Percentiles rank a stretch among this genome's conserved stretches.
These are phyloP conservation scores for Mortierella polycephala DNA, from an alignment of 371 early-diverging fungal genomes.

Conservation along the genomic window DNA sequence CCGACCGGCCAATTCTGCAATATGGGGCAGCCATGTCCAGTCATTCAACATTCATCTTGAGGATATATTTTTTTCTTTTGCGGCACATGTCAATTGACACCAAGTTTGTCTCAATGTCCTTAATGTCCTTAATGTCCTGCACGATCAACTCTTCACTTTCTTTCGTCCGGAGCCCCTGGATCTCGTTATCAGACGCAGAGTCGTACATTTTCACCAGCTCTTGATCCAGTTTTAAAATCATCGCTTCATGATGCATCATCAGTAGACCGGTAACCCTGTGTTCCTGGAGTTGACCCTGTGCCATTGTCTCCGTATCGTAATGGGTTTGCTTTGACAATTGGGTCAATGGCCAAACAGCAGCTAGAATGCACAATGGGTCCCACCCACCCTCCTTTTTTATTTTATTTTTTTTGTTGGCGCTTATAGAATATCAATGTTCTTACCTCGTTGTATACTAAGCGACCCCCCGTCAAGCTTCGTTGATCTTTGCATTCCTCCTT, in stretches of 20 bases:
- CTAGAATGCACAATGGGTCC: no score
- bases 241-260: slow-evolving; percentile 66
- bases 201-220: slow-evolving; percentile 67
- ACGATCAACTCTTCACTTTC: slow-evolving; percentile 64
- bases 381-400: no score
- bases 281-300: slow-evolving; percentile 61
- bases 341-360: no score
- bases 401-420: no score
- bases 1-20: slow-evolving; percentile 37
- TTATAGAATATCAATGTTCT: no score
- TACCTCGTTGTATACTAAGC: no score
- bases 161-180: slow-evolving; percentile 51
- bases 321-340: no score
- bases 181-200: slow-evolving; percentile 29
- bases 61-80: slow-evolving; percentile 58
- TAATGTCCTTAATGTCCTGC: slow-evolving; percentile 66
- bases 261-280: slow-evolving; percentile 62
- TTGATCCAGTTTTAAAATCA: slow-evolving; percentile 71
- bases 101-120: slow-evolving; percentile 65
- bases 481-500: no score
- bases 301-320: slow-evolving; percentile 56
- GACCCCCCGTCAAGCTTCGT: no score
- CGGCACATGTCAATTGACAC: slow-evolving; percentile 66
- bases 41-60: slow-evolving; percentile 66
- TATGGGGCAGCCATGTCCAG: slow-evolving; percentile 62